Percentiles rank a stretch among this genome's conserved stretches.
phyloP scores from a whole-genome alignment of 192 early-diverging fungal species.

The Linnemannia zychae region DNA sequence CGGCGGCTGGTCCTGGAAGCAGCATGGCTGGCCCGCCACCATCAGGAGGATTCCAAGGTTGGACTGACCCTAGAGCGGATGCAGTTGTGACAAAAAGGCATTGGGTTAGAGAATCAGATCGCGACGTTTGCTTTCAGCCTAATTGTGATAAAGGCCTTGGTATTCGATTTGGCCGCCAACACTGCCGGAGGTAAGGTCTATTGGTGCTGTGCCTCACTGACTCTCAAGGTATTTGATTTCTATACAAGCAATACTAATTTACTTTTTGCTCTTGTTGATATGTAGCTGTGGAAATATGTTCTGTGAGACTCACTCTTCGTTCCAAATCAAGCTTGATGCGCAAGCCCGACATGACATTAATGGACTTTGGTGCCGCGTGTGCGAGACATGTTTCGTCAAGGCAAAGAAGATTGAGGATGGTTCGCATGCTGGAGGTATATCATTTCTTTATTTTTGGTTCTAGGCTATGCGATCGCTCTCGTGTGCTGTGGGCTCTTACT shows the following conservation, averaged over 20 bases:
- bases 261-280: not conserved
- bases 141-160: slow-evolving; percentile 64
- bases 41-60: slow-evolving; percentile 52
- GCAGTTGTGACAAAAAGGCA: slow-evolving; percentile 66
- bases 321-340: slow-evolving; percentile 68
- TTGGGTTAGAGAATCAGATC: slow-evolving; percentile 66
- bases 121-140: slow-evolving; percentile 61
- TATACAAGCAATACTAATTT: slow-evolving; percentile 5
- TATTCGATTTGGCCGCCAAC: slow-evolving; percentile 63
- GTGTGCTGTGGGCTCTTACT: not conserved
- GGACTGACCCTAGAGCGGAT: slow-evolving; percentile 50
- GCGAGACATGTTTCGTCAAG: slow-evolving; percentile 64
- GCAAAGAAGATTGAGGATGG: slow-evolving; percentile 55
- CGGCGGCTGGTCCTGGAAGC: slow-evolving; percentile 39
- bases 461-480: not conserved
- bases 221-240: not conserved
- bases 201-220: slow-evolving; percentile 21
- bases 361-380: slow-evolving; percentile 72
- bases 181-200: slow-evolving; percentile 64
- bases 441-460: not conserved
- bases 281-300: slow-evolving; percentile 73
- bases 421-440: slow-evolving; percentile 58
- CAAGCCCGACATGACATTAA: slow-evolving; percentile 71
- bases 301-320: slow-evolving; percentile 71
- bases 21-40: slow-evolving; percentile 38